Evolutionary conservation across 1,284 basidiomycete genomes (phyloP).

Genomic region (Fomitopsis palustris): DNA sequence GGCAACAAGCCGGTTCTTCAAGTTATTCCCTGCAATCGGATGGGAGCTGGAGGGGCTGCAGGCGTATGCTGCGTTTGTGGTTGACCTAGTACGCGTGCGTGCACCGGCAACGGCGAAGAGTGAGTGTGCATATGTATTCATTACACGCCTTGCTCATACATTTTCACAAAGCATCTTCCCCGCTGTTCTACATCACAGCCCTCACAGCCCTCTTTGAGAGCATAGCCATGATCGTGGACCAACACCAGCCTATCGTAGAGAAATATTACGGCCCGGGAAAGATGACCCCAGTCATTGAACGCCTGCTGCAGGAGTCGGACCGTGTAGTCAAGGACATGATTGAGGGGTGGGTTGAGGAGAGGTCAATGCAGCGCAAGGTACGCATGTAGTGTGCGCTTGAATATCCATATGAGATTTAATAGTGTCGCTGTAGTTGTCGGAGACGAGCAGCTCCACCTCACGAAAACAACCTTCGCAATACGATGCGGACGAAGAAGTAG

Average conservation of each 20-base stretch:
- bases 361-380: constrained; percentile 72
- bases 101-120: constrained; percentile 79
- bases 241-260: constrained; percentile 96
- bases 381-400: neutral
- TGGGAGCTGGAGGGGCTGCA: constrained; percentile 91
- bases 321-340: constrained; percentile 75
- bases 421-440: constrained; percentile 26
- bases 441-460: constrained; percentile 18
- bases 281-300: constrained; percentile 79
- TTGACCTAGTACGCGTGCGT: constrained; percentile 82
- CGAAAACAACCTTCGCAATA: constrained; percentile 36
- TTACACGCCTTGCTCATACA: constrained; percentile 9
- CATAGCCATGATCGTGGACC: constrained; percentile 93
- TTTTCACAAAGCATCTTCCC: constrained; percentile 72
- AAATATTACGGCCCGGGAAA: constrained; percentile 92
- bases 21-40: constrained; percentile 92
- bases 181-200: constrained; percentile 83
- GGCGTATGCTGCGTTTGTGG: constrained; percentile 91
- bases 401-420: neutral
- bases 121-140: constrained; percentile 31
- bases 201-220: constrained; percentile 92
- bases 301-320: constrained; percentile 86
- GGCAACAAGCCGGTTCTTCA: constrained; percentile 92
- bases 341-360: constrained; percentile 88
- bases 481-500: constrained; percentile 66